Conservation (phyloP, 352 stramenopile genomes). For the Halophytophthora polymorphica region DNA sequence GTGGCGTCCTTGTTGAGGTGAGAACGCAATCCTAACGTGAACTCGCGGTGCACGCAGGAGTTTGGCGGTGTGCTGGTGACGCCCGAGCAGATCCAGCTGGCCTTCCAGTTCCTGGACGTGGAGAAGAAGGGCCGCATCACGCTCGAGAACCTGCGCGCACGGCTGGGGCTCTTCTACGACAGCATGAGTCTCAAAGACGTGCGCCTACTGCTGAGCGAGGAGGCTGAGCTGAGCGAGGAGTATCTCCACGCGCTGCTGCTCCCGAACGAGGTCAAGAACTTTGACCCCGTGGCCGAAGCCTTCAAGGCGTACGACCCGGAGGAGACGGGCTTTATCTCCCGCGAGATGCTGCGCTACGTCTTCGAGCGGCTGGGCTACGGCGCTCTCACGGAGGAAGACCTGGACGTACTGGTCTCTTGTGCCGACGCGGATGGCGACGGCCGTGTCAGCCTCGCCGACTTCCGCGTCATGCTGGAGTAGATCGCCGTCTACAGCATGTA, state of each 20-base stretch:
- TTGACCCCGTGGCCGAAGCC: conserved; percentile 86
- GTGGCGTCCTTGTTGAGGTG: no score
- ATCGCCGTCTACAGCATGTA: conserved; percentile 24
- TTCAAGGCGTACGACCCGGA: conserved; percentile 90
- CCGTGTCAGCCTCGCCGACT: conserved; percentile 75
- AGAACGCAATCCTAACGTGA: no score
- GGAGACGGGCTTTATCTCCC: conserved; percentile 77
- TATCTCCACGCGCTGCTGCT: conserved; percentile 78
- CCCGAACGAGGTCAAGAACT: conserved; percentile 89
- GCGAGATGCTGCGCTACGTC: conserved; percentile 78
- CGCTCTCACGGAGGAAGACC: conserved; percentile 79
- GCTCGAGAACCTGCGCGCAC: conserved; percentile 69
- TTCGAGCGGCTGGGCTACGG: conserved; percentile 83
- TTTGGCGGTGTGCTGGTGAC: conserved; percentile 84
- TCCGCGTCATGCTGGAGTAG: conserved; percentile 68
- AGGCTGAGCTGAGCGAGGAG: conserved; percentile 66
- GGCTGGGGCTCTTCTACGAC: conserved; percentile 87
- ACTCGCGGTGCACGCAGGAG: no score
- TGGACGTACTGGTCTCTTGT: conserved; percentile 81
- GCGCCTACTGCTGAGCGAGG: conserved; percentile 82
- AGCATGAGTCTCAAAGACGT: conserved; percentile 83
- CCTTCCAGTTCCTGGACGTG: conserved; percentile 90
- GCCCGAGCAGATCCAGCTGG: conserved; percentile 75
- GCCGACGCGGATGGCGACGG: conserved; percentile 85
- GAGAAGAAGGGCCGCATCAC: conserved; percentile 80